These are phyloP conservation scores for Primulina tabacum DNA, from an alignment of 257 asterid species.

Conservation along the genomic window DNA sequence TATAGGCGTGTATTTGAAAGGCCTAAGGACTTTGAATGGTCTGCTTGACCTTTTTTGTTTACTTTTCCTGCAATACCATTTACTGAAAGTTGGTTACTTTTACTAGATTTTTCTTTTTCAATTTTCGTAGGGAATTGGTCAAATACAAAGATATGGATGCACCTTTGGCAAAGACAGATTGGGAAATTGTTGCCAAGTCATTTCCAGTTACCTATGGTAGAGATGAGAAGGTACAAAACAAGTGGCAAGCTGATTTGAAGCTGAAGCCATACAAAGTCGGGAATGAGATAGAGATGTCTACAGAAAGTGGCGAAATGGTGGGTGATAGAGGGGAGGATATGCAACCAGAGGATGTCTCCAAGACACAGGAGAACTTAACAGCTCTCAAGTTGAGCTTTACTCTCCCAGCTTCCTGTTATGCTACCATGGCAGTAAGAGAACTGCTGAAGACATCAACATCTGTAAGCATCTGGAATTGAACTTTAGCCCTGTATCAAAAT, in stretches of 20 bases:
- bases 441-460: slow-evolving; percentile 91
- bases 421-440: slow-evolving; percentile 99
- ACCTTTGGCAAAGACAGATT: slow-evolving; percentile 81
- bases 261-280: slow-evolving; percentile 27
- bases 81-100: slow-evolving; percentile 18
- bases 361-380: slow-evolving; percentile 41
- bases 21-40: slow-evolving; percentile 90
- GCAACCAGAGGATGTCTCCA: slow-evolving; percentile 37
- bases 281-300: slow-evolving; percentile 23
- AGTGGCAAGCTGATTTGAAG: slow-evolving; percentile 22
- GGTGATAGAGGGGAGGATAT: slow-evolving; percentile 23
- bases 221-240: slow-evolving; percentile 30
- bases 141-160: slow-evolving; percentile 60
- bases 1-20: slow-evolving; percentile 86
- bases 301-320: slow-evolving; percentile 21
- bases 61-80: slow-evolving; percentile 10
- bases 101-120: slow-evolving; percentile 1
- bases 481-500: background rate
- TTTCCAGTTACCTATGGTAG: slow-evolving; percentile 21
- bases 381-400: slow-evolving; percentile 90
- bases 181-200: slow-evolving; percentile 62
- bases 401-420: slow-evolving; percentile 90
- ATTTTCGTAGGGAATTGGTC: slow-evolving; percentile 65
- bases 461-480: slow-evolving; percentile 42
- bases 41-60: slow-evolving; percentile 25